Percentiles rank a stretch among this genome's conserved stretches.
Evolutionary conservation across 345 rosid genomes (phyloP).

Genomic region (Ailanthus altissimus): DNA sequence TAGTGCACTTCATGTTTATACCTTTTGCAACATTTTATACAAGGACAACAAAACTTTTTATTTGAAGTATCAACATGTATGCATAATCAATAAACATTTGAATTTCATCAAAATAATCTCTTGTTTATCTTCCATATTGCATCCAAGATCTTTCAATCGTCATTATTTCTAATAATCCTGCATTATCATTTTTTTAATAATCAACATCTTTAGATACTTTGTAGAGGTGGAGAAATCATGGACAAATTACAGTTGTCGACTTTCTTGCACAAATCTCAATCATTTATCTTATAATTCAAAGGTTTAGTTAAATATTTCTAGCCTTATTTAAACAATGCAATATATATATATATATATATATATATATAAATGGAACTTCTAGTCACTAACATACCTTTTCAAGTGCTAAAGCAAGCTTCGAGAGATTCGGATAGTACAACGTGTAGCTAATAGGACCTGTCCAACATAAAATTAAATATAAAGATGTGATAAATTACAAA

Average conservation of each 20-base stretch:
- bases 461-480: background rate
- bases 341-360: no score
- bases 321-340: no score
- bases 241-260: no score
- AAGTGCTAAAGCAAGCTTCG: slow-evolving; percentile 91
- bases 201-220: no score
- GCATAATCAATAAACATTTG: background rate
- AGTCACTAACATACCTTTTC: slow-evolving; percentile 61
- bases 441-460: slow-evolving; percentile 81
- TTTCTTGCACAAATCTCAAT: no score
- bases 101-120: background rate
- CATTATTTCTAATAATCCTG: background rate
- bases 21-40: background rate
- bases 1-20: background rate
- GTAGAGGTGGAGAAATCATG: no score
- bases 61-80: background rate
- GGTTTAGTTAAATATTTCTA: no score
- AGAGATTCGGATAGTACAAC: slow-evolving; percentile 75
- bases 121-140: background rate
- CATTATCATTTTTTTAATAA: no score
- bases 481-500: background rate
- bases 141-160: background rate
- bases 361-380: background rate
- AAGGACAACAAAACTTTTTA: background rate
- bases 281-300: no score